Conservation (phyloP, 441 rosid species). For the Viola pubescens region DNA sequence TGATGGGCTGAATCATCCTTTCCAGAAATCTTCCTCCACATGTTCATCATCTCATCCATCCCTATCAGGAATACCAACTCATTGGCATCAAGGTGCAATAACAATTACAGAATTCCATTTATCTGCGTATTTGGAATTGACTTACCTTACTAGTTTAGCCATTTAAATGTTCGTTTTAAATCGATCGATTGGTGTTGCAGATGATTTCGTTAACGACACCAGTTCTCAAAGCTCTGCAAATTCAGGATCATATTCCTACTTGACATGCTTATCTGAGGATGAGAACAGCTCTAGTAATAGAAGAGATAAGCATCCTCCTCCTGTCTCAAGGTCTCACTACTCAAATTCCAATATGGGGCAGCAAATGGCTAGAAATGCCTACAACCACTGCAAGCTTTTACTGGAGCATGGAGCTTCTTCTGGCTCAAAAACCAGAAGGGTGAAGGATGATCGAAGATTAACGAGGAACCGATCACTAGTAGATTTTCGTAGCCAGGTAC, state of each 20-base stretch:
- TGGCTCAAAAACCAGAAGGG: slow-evolving; percentile 31
- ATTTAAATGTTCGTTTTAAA: neutral
- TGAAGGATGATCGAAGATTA: slow-evolving; percentile 28
- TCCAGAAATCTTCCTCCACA: slow-evolving; percentile 40
- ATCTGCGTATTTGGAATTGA: neutral
- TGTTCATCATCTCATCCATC: slow-evolving; percentile 55
- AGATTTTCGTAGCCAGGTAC: slow-evolving; percentile 57
- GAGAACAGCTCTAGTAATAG: slow-evolving; percentile 32
- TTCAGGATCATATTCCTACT: slow-evolving; percentile 57
- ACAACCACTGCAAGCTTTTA: slow-evolving; percentile 26
- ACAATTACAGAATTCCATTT: neutral
- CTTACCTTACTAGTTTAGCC: neutral
- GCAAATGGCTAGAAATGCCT: slow-evolving; percentile 22
- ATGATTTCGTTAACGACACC: slow-evolving; percentile 54
- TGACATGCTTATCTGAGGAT: slow-evolving; percentile 43
- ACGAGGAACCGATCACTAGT: slow-evolving; percentile 61
- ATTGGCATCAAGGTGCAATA: slow-evolving; percentile 44
- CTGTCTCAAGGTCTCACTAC: slow-evolving; percentile 24
- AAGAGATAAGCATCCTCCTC: slow-evolving; percentile 27
- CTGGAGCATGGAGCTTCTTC: slow-evolving; percentile 30
- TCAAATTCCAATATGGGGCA: slow-evolving; percentile 25
- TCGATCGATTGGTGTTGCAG: slow-evolving; percentile 37
- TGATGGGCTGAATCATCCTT: slow-evolving; percentile 27
- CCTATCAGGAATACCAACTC: slow-evolving; percentile 32
- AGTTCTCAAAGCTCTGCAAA: slow-evolving; percentile 65